Conservation (phyloP, 2,329 filamentous ascomycete genomes). For the Colletotrichum coccodes region DNA sequence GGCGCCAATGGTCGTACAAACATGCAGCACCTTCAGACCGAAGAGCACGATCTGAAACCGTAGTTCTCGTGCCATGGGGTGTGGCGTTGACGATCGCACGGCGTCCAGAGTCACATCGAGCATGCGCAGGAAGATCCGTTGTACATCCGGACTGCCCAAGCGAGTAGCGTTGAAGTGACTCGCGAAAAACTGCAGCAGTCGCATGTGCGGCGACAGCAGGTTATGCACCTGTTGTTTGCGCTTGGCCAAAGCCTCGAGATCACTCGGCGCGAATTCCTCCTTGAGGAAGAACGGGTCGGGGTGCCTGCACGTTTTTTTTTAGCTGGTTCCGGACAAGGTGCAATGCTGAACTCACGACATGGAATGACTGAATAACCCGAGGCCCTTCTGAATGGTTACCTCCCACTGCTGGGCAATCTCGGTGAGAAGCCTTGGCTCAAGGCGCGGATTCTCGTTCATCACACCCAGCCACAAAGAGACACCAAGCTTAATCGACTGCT, state of each 20-base stretch:
- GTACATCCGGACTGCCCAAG: constrained; percentile 84
- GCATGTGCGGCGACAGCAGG: constrained; percentile 85
- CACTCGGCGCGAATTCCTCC: constrained; percentile 92
- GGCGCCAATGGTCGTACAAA: constrained; percentile 73
- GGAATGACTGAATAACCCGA: constrained; percentile 82
- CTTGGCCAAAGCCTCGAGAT: constrained; percentile 78
- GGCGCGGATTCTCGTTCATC: constrained; percentile 91
- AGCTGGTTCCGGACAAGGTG: constrained; percentile 36
- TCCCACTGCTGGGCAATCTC: constrained; percentile 96
- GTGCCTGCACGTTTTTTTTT: constrained; percentile 60
- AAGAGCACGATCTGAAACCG: constrained; percentile 90
- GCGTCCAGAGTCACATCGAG: constrained; percentile 82
- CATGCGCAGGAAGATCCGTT: constrained; percentile 83
- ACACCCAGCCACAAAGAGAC: constrained; percentile 97
- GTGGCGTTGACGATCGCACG: constrained; percentile 74
- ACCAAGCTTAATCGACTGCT: constrained; percentile 94
- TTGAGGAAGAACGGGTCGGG: constrained; percentile 90
- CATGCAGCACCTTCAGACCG: constrained; percentile 79
- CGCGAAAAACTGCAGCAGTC: constrained; percentile 86
- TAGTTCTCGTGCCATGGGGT: constrained; percentile 91
- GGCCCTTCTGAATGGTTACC: constrained; percentile 77
- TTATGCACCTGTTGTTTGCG: constrained; percentile 84
- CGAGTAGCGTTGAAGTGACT: constrained; percentile 96
- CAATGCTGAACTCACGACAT: constrained; percentile 63
- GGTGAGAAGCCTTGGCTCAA: constrained; percentile 86